Base-by-base conservation (phyloP, 805 yeast species). In the Kuraishia floccosa region DNA sequence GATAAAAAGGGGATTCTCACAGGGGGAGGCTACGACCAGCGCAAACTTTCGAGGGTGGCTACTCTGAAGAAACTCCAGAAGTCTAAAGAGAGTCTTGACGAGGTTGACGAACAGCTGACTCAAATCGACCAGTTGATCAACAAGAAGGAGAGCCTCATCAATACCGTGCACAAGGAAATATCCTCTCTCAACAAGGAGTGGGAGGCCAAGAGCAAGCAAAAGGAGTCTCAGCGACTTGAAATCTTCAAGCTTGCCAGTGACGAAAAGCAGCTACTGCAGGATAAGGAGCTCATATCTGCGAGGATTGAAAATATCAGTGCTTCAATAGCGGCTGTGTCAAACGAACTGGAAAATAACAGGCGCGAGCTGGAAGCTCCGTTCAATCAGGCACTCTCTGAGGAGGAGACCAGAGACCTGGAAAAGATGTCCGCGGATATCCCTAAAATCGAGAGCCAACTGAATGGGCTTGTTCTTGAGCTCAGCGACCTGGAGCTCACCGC, bases 11-110 rank as follows among this genome's bases (percentile, higher is more conserved):
- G 98, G 52, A 81, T 80, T 2, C 52, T 91, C 27, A 75, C 84
- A 16, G 97, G 97, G 53, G 97, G 97, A 30, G 84, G 68, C 44
- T 68, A 82, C 41, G 91, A 83, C 42, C 68, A 64, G 41, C 70
- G 69, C 36, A 62, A 58, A 31, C n/a, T n/a, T n/a, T 77, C 85
- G 0, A 65, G 93, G 42, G 53, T 87, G 29, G 94, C 85, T 41
- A 69, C 78, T 3, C 60, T 84, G 43, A 73, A 72, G 32, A 48
- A 56, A 10, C 65, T 80, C 39, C 62, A 68, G 10, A 63, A 57
- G 33, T 72, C 79, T 47, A 67, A 60, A 25, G 49, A 52, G 3
- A 75, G 72, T 26, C 56, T 67, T 12, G 62, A 50, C n/a, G 49
- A 50, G 3, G 47, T 62, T 5, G 61, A 60, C 21, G 47, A 42